Base-by-base conservation (phyloP, 176 grass and related monocot species). In the Rhynchospora pubera region DNA sequence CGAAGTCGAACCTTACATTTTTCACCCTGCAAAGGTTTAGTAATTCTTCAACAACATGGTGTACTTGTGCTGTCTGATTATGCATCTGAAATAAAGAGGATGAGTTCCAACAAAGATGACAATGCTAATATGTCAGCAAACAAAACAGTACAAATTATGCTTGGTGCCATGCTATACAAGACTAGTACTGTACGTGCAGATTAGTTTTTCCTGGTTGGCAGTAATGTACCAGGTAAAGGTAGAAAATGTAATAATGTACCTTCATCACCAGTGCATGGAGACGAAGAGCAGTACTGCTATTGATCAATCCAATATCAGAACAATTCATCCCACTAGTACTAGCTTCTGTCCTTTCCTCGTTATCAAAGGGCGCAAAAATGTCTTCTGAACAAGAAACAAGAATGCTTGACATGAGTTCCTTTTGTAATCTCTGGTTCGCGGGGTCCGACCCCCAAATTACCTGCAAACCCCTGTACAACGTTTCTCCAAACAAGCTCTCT, bases 381-480 rank as follows among this genome's bases (percentile, higher is more conserved):
- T 94, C 94, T 85, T 87, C 85, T 24, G 91, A 92, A 87, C 94
- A 97, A 77, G 91, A 94, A 72, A 82, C 83, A 32, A 85, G 50
- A 63, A 94, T 85, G 83, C 85, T 91, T 22, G 87, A 92, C 9
- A 91, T 88, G 60, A 94, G 74, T 57, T 72, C 84, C 57, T 77
- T 84, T 28, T 79, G 52, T 16, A 53, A 50, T 69, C 65, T 86
- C 88, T 57, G 72, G 83, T 82, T 92, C 69, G 77, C 62, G 43
- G 87, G 83, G 57, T 60, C 18, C 7, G 58, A 75, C 64, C 63
- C 88, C 94, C 88, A 97, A 9, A 86, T 82, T 78, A 76, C 79
- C 84, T 85, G 67, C 48, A 93, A 87, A 43, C 83, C 87, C 78
- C 76, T 87, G 78, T 87, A 92, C 59, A 92, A 91, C 51, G 45